Conservation (phyloP, 1,139 yeast species). For the Yamadazyma triangularis region DNA sequence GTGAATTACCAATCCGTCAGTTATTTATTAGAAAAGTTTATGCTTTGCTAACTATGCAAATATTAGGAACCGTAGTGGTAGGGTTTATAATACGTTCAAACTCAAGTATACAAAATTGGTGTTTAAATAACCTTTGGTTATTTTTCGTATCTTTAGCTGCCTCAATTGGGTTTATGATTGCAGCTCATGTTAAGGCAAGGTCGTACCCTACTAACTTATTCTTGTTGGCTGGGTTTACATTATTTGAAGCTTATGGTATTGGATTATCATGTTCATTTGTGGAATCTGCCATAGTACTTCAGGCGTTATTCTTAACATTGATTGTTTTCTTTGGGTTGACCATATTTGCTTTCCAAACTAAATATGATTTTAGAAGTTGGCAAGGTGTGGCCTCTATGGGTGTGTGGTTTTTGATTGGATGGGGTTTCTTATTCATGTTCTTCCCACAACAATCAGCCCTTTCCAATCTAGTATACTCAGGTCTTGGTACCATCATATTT, state of each 20-base stretch:
- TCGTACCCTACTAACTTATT: constrained; percentile 59
- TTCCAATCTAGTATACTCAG: constrained; percentile 61
- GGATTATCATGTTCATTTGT: constrained; percentile 65
- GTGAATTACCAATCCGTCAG: constrained; percentile 72
- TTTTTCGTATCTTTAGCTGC: constrained; percentile 51
- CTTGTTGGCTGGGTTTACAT: constrained; percentile 61
- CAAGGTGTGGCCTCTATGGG: constrained; percentile 59
- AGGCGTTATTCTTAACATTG: constrained; percentile 68
- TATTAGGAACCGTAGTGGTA: constrained; percentile 56
- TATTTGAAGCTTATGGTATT: constrained; percentile 68
- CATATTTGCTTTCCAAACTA: constrained; percentile 74
- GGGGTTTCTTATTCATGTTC: constrained; percentile 67
- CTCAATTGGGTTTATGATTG: constrained; percentile 59
- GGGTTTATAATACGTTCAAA: constrained; percentile 53
- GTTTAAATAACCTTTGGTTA: constrained; percentile 57
- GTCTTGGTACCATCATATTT: constrained; percentile 71
- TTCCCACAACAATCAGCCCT: constrained; percentile 48
- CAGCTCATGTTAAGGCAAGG: constrained; percentile 54
- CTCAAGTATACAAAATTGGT: constrained; percentile 50
- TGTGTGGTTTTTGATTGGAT: constrained; percentile 66
- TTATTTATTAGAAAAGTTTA: constrained; percentile 78
- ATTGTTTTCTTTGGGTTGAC: constrained; percentile 74
- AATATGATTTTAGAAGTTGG: constrained; percentile 74
- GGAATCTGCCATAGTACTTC: constrained; percentile 61
- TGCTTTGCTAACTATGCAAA: constrained; percentile 61